Percentiles rank a stretch among this genome's conserved stretches.
Conservation (phyloP, 1,139 yeast genomes). For the Tardiomyces depauwii region DNA sequence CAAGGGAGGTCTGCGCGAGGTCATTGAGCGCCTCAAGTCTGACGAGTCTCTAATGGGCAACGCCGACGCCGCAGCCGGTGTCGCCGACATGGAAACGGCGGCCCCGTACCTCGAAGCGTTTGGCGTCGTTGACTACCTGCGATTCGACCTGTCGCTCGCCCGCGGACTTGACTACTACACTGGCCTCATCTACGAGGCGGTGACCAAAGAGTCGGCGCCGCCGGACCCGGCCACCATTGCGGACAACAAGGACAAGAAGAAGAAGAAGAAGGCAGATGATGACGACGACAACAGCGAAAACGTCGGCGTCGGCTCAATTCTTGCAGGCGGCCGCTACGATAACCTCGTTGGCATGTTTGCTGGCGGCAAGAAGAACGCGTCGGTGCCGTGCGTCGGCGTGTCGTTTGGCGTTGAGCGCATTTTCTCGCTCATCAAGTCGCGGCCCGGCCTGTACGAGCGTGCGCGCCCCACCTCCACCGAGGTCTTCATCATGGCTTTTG, state of each 20-base stretch:
- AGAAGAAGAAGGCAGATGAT: constrained; percentile 27
- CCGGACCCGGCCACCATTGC: constrained; percentile 32
- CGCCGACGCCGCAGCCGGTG: constrained; percentile 67
- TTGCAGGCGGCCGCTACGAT: constrained; percentile 98
- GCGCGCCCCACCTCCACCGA: constrained; percentile 81
- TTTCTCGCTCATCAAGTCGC: constrained; percentile 76
- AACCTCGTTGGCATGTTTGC: constrained; percentile 95
- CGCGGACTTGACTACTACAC: constrained; percentile 97
- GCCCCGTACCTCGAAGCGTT: constrained; percentile 76
- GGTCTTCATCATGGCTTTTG: constrained; percentile 94
- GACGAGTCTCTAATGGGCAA: constrained; percentile 52
- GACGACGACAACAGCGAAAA: constrained; percentile 92
- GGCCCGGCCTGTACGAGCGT: constrained; percentile 44
- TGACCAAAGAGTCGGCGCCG: constrained; percentile 89
- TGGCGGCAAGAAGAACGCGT: constrained; percentile 45
- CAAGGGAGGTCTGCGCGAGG: constrained; percentile 65
- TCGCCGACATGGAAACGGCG: constrained; percentile 65
- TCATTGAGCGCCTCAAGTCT: constrained; percentile 42
- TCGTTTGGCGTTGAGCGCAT: constrained; percentile 95
- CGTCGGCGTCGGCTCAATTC: constrained; percentile 96
- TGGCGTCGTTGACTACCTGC: constrained; percentile 48
- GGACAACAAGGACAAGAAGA: constrained; percentile 30
- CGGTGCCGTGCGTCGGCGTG: constrained; percentile 94
- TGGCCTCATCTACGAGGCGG: constrained; percentile 92
- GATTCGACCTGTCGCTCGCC: constrained; percentile 88